Percentiles rank a stretch among this genome's conserved stretches.
Evolutionary conservation across 2,329 filamentous ascomycete genomes (phyloP).

Genomic region (Scytalidium lignicola): DNA sequence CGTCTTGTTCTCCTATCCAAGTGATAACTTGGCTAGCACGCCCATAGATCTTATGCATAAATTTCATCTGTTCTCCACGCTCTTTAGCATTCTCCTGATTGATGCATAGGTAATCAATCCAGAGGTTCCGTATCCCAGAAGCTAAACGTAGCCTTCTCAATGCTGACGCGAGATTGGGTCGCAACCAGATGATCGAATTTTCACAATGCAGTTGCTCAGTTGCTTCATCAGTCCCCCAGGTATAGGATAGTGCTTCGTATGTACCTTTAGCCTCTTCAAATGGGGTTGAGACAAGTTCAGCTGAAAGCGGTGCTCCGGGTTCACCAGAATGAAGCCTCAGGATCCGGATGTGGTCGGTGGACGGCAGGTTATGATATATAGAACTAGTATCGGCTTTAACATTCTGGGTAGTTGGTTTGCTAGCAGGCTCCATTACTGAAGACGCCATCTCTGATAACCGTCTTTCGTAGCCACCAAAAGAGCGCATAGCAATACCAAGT

Average conservation of each 20-base stretch:
- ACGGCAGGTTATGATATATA: neutral
- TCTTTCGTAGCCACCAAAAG: too few species aligned
- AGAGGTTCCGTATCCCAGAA: constrained; percentile 3
- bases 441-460: too few species aligned
- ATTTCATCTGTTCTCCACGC: constrained; percentile 16
- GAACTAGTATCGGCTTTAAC: neutral
- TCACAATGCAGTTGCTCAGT: neutral
- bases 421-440: too few species aligned
- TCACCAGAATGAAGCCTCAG: neutral
- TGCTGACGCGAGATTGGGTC: neutral
- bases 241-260: constrained; percentile 1
- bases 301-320: neutral
- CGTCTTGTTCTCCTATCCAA: neutral
- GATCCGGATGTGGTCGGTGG: neutral
- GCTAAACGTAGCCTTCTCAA: neutral
- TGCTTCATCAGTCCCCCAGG: neutral
- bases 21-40: neutral
- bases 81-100: constrained; percentile 18
- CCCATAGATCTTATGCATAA: constrained; percentile 7
- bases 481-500: too few species aligned
- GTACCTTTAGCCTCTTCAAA: neutral
- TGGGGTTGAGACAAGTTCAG: neutral
- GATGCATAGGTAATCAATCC: constrained; percentile 19
- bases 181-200: neutral
- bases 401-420: neutral